phyloP scores from a whole-genome alignment of 1,139 yeast species.

The Protomyces arabidopsidicola region DNA sequence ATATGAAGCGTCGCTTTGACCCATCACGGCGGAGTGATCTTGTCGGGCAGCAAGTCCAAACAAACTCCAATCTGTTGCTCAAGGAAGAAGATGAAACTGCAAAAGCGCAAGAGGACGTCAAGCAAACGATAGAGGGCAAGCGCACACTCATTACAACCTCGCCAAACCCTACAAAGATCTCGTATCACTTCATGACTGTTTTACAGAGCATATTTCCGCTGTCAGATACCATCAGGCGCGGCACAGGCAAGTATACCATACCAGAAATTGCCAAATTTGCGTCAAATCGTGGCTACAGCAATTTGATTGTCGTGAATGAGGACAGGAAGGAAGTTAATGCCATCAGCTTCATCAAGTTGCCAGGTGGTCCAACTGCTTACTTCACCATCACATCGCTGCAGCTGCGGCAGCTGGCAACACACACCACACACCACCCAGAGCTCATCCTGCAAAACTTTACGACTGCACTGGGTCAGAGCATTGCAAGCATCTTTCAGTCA shows the following conservation, averaged over 20 bases:
- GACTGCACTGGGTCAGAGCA: constrained; percentile 86
- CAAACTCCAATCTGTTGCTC: constrained; percentile 4
- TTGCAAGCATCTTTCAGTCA: constrained; percentile 85
- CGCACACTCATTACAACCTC: constrained; percentile 76
- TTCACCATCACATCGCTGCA: constrained; percentile 77
- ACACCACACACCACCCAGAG: constrained; percentile 88
- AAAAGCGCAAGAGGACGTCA: constrained; percentile 52
- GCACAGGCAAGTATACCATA: constrained; percentile 66
- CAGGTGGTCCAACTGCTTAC: constrained; percentile 91
- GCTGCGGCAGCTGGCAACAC: constrained; percentile 75
- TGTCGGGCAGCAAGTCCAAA: constrained; percentile 8
- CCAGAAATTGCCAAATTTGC: constrained; percentile 82
- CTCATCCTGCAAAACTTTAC: constrained; percentile 84
- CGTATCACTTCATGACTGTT: constrained; percentile 85
- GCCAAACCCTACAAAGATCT: constrained; percentile 76
- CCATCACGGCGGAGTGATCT: constrained; percentile 21
- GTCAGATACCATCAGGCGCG: constrained; percentile 79
- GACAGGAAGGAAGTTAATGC: constrained; percentile 91
- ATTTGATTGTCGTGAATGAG: constrained; percentile 82
- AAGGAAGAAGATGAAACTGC: constrained; percentile 1
- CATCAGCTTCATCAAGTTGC: constrained; percentile 83
- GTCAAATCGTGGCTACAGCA: constrained; percentile 76
- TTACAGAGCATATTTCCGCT: constrained; percentile 81
- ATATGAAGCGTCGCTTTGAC: constrained; percentile 80
- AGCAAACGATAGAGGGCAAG: constrained; percentile 57